Evolutionary conservation across 192 early-diverging fungal species (phyloP), one percentile per base, ranked within the genome.

Genomic region (Linnemannia zychae): DNA sequence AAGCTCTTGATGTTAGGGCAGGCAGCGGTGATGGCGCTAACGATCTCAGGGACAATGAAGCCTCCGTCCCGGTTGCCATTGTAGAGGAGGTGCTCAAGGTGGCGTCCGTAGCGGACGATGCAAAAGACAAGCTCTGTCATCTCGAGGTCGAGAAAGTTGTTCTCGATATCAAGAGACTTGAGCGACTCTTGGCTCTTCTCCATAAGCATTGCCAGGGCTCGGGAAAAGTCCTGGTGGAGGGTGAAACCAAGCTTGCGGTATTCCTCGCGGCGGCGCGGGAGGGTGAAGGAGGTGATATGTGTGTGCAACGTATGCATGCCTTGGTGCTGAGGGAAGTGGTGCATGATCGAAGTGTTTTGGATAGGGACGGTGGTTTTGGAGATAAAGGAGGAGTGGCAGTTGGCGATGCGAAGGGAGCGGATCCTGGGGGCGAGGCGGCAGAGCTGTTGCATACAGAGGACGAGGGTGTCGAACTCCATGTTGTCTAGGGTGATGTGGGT

Each of bases 1-100:
- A 91, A 91, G 63, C 75, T 78, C 60, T 71, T 81, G 77, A 91
- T 89, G 46, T 85, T 84, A 9, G 90, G 90, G 65, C 87, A 89
- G 11, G 87, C 88, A 12, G 87, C 80, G 15, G 89, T 81, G 36
- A 91, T 88, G 63, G 87, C 88, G 24, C 75, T 78, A 33, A 91
- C 79, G 28, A 87, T 20, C 46, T 81, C 88, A n/a, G 84, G 68
- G 20, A 80, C 74, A 16, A 75, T 52, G 31, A 91, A 76, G 16
- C 84, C 81, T 33, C 79, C 84, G 50, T 88, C 88, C 52, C 52
- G 53, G 65, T 91, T 91, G 57, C 81, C 57, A 20, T 85, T 69
- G 57, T 89, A 91, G 37, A 72, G 78, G n/a, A 88, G 74, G 1
- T 76, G 65, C 40, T 88, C 80, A 1, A 91, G 78, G 22, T 77